phyloP scores from a whole-genome alignment of 2,329 filamentous ascomycete species.

The Penicillium verrucosum region DNA sequence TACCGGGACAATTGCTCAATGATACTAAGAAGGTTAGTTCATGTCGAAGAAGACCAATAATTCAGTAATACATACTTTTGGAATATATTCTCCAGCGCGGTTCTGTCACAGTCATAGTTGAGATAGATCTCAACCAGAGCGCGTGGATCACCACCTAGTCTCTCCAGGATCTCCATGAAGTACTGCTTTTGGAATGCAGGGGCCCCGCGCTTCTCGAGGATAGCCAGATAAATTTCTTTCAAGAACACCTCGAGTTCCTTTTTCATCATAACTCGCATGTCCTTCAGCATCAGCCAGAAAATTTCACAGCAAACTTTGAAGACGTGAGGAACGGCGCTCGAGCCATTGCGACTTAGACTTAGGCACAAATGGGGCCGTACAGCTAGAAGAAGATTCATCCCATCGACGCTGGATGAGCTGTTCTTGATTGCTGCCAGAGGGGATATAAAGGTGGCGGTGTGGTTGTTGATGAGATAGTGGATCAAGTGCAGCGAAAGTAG shows the following conservation, averaged over 20 bases:
- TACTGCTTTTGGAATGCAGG: slow-evolving; percentile 89
- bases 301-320: slow-evolving; percentile 97
- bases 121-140: slow-evolving; percentile 93
- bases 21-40: slow-evolving; percentile 50
- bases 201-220: slow-evolving; percentile 81
- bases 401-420: slow-evolving; percentile 76
- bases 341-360: slow-evolving; percentile 89
- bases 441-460: slow-evolving; percentile 85
- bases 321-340: slow-evolving; percentile 84
- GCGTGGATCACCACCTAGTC: slow-evolving; percentile 79
- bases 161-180: slow-evolving; percentile 79
- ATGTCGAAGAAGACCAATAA: neutral
- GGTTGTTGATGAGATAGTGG: slow-evolving; percentile 91
- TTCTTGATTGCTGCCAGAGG: slow-evolving; percentile 89
- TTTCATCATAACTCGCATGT: slow-evolving; percentile 91
- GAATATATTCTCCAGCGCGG: slow-evolving; percentile 92
- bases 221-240: slow-evolving; percentile 93
- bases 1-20: slow-evolving; percentile 92
- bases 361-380: slow-evolving; percentile 96
- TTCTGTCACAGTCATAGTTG: slow-evolving; percentile 96
- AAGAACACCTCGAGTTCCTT: slow-evolving; percentile 98
- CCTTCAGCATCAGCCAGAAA: slow-evolving; percentile 95
- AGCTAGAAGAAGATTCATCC: slow-evolving; percentile 87
- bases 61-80: slow-evolving; percentile 54
- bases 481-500: slow-evolving; percentile 92